Base-by-base conservation (phyloP, 2,329 filamentous ascomycete species). In the Aspergillus jensenii region DNA sequence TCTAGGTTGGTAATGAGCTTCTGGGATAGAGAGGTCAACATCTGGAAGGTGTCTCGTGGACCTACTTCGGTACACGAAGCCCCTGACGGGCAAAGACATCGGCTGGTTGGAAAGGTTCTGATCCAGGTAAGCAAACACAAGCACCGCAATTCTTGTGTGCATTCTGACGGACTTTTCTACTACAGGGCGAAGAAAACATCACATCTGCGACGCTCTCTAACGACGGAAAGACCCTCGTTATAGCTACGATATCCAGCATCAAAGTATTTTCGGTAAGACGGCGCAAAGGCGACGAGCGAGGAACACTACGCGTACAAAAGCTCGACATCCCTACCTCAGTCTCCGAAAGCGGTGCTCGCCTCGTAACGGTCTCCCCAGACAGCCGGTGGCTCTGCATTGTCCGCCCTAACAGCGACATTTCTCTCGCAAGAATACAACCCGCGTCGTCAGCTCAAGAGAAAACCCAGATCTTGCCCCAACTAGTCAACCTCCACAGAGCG, bases 11-110 rank as follows among this genome's bases (percentile, higher is more conserved):
- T 99, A 25, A 85, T 95, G 68, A 91, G 90, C 72, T 98, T 92
- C 90, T 98, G 93, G 91, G 90, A 93, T 63, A 84, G 89, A 56
- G 90, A 96, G 71, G 81, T 98, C 49, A 87, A 89, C 65, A 84
- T 99, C 60, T 99, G 93, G 92, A 84, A 81, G 41, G 76, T 90
- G 21, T 71, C 73, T 35, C 65, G 76, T 71, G 66, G 71, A 67
- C 59, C 71, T 80, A 60, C 85, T 82, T 72, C 82, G 33, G 58
- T 68, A 46, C 67, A 74, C 17, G 79, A 83, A 48, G 71, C 74
- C 31, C 69, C 75, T 3, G 72, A 75, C 44, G 69, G 67, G 11
- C 70, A 72, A 59, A 69, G 68, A 46, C 72, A 75, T 58, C 71
- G 64, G 61, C 79, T 91, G 8, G 81, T 91, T 33, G 89, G 87